phyloP scores from a whole-genome alignment of 208 protist genomes.

The Herpetomonas tarakana region DNA sequence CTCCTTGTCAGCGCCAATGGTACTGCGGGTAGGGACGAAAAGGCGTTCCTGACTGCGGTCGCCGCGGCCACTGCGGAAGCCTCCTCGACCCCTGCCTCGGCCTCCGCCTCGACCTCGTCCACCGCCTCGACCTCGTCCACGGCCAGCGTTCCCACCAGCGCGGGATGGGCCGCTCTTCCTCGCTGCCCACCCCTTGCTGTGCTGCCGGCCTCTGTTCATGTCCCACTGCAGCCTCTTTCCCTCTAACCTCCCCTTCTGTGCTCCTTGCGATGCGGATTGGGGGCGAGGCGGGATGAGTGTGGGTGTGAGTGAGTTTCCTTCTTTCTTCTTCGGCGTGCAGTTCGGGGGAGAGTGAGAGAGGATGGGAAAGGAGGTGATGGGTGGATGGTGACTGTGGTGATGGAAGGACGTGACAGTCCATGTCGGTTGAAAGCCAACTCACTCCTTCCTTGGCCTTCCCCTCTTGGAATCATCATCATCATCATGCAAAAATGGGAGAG shows the following conservation, averaged over 20 bases:
- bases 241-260: no score
- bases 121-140: background rate
- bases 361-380: background rate
- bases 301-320: background rate
- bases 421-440: no score
- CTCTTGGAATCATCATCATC: no score
- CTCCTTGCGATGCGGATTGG: no score
- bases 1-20: constrained; percentile 18
- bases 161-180: no score
- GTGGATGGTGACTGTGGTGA: background rate
- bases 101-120: background rate
- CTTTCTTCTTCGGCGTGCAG: background rate
- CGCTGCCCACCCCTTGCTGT: background rate
- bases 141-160: no score
- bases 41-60: constrained; percentile 1
- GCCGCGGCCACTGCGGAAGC: background rate
- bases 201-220: background rate
- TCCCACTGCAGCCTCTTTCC: no score
- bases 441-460: no score
- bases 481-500: no score
- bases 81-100: background rate
- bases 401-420: background rate
- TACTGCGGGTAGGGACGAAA: constrained; percentile 1
- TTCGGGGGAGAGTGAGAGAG: background rate
- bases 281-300: no score